Evolutionary conservation across 2,329 filamentous ascomycete genomes (phyloP).

Genomic region (Hypoxylon sp.): DNA sequence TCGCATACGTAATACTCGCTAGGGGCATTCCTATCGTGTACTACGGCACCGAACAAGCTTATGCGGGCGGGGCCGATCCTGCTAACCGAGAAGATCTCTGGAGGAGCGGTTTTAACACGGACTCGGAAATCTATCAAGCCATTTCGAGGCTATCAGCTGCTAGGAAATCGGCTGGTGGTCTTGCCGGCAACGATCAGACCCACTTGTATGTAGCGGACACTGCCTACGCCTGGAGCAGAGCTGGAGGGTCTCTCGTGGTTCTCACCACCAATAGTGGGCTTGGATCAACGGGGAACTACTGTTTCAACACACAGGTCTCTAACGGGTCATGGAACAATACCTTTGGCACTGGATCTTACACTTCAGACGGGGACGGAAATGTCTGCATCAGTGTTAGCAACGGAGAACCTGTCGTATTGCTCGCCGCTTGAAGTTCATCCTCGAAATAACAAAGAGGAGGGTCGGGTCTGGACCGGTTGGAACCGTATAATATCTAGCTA

Average conservation of each 20-base stretch:
- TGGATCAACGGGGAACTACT: constrained; percentile 57
- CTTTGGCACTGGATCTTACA: constrained; percentile 56
- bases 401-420: constrained; percentile 61
- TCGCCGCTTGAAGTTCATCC: constrained; percentile 27
- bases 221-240: constrained; percentile 63
- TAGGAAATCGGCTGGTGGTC: constrained; percentile 61
- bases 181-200: constrained; percentile 60
- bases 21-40: constrained; percentile 76
- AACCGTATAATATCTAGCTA: too few relatives aligned
- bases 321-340: constrained; percentile 60
- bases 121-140: constrained; percentile 64
- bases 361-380: constrained; percentile 58
- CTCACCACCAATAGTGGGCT: constrained; percentile 62
- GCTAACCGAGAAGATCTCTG: constrained; percentile 72
- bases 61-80: constrained; percentile 62
- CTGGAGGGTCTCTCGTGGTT: constrained; percentile 60
- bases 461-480: too few relatives aligned
- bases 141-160: constrained; percentile 63
- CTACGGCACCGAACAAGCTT: constrained; percentile 76
- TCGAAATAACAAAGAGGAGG: too few relatives aligned
- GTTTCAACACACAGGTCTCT: constrained; percentile 59
- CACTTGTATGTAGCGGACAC: constrained; percentile 60
- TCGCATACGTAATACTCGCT: constrained; percentile 72
- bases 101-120: constrained; percentile 65
- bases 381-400: constrained; percentile 60